These are phyloP conservation scores for Entomortierella parvispora DNA, from an alignment of 192 early-diverging fungal species.

Conservation along the genomic window DNA sequence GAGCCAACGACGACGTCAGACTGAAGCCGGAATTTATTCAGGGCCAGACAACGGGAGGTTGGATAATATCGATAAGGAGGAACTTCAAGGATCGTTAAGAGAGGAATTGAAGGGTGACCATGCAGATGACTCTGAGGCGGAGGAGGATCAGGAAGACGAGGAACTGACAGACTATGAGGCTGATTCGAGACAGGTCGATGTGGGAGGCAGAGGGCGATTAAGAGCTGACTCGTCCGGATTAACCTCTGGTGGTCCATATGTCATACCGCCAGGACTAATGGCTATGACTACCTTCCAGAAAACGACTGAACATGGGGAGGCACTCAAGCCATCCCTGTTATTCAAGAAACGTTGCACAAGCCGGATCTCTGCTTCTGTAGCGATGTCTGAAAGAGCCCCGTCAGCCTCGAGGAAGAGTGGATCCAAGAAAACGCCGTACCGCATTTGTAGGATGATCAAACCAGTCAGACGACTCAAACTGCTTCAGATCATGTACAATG, in stretches of 20 bases:
- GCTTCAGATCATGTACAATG: slow-evolving; percentile 48
- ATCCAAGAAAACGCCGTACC: too few relatives aligned
- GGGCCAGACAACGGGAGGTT: too few relatives aligned
- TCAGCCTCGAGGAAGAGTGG: too few relatives aligned
- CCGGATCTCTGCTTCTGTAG: slow-evolving; percentile 4
- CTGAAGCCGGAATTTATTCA: too few relatives aligned
- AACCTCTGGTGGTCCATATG: slow-evolving; percentile 19
- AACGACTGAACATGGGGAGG: too few relatives aligned
- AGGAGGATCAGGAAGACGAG: neutral
- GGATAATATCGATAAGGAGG: too few relatives aligned
- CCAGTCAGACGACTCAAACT: slow-evolving; percentile 44
- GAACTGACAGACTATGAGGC: neutral
- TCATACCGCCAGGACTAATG: neutral
- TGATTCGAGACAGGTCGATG: slow-evolving; percentile 22
- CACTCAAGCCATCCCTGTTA: slow-evolving; percentile 7
- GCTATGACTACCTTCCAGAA: too few relatives aligned
- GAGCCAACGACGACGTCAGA: too few relatives aligned
- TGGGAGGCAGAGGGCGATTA: slow-evolving; percentile 26
- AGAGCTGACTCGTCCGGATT: slow-evolving; percentile 1
- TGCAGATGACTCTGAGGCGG: too few relatives aligned
- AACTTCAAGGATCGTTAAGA: too few relatives aligned
- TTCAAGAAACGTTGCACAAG: slow-evolving; percentile 42
- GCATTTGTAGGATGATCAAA: slow-evolving; percentile 45
- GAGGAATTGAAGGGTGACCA: too few relatives aligned
- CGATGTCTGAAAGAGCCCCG: neutral